Percentiles rank a stretch among this genome's conserved stretches.
Evolutionary conservation across 2,329 filamentous ascomycete species (phyloP).

Genomic region (Trichoderma sp.): DNA sequence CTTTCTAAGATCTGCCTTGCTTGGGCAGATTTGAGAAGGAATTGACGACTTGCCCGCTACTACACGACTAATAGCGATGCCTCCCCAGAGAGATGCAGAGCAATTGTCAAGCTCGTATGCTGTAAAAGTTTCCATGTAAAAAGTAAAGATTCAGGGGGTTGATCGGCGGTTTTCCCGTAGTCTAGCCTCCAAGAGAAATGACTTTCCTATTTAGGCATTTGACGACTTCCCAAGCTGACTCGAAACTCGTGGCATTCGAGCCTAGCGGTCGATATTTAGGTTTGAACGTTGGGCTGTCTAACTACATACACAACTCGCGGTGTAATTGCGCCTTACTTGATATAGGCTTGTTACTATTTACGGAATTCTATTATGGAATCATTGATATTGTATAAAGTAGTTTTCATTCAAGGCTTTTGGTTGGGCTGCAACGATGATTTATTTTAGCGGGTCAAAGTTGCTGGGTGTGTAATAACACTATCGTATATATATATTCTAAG

Average conservation of each 20-base stretch:
- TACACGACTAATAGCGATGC: background rate
- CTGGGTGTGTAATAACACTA: too few species aligned
- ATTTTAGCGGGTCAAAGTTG: too few species aligned
- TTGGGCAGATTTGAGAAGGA: background rate
- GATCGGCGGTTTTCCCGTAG: background rate
- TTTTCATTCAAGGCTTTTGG: background rate
- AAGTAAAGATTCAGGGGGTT: background rate
- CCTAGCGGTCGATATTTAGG: background rate
- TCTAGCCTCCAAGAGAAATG: background rate
- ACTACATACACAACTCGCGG: background rate
- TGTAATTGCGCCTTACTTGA: background rate
- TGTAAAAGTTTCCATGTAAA: background rate
- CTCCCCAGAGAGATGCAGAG: background rate
- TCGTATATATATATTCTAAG: too few species aligned
- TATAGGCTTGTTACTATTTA: background rate
- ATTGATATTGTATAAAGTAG: background rate
- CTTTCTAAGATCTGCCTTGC: background rate
- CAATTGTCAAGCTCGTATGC: background rate
- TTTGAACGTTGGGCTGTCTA: background rate
- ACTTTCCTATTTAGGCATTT: background rate
- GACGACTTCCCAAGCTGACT: background rate
- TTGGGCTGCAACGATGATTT: background rate
- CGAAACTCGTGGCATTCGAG: background rate
- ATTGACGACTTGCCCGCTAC: background rate
- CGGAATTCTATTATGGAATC: background rate